Conservation (phyloP, 164 flowering plant species). For the Buxus sempervirens region DNA sequence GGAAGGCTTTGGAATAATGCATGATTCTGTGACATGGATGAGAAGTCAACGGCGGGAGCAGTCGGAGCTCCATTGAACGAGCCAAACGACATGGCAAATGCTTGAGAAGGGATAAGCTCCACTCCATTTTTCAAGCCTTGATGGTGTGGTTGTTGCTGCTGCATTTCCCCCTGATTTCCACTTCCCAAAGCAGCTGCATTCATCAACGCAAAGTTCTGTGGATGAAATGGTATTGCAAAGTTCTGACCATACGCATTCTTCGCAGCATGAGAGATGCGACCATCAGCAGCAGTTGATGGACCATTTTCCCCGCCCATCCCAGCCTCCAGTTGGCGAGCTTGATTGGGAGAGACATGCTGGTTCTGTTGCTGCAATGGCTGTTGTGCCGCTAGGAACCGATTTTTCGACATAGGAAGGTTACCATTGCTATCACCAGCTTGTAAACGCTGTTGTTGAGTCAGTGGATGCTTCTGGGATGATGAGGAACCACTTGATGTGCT, state of each 20-base stretch:
- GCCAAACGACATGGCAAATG: conserved; percentile 82
- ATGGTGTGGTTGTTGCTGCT: conserved; percentile 30
- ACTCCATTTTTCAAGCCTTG: conserved; percentile 51
- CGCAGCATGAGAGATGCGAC: conserved; percentile 51
- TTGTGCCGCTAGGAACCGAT: conserved; percentile 32
- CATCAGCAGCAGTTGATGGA: conserved; percentile 70
- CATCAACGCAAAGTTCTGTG: conserved; percentile 68
- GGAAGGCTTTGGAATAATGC: conserved; percentile 62
- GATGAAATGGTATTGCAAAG: conserved; percentile 53
- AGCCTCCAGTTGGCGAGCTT: conserved; percentile 46
- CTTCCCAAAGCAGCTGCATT: conserved; percentile 37
- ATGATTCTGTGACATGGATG: conserved; percentile 64
- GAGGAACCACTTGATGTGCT: conserved; percentile 73
- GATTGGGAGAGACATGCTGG: conserved; percentile 32
- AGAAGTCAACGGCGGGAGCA: conserved; percentile 59
- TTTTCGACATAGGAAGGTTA: conserved; percentile 46
- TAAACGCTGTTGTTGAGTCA: conserved; percentile 50
- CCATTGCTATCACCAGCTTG: conserved; percentile 39
- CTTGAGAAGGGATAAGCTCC: conserved; percentile 55
- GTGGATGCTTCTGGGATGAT: conserved; percentile 79
- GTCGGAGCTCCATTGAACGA: conserved; percentile 48
- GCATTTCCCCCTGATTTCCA: conserved; percentile 42
- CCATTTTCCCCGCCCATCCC: conserved; percentile 63
- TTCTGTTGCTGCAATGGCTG: conserved; percentile 33
- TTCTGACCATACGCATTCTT: conserved; percentile 58